Base-by-base conservation (phyloP, 2,329 filamentous ascomycete species). In the Incumbomyces lentus region DNA sequence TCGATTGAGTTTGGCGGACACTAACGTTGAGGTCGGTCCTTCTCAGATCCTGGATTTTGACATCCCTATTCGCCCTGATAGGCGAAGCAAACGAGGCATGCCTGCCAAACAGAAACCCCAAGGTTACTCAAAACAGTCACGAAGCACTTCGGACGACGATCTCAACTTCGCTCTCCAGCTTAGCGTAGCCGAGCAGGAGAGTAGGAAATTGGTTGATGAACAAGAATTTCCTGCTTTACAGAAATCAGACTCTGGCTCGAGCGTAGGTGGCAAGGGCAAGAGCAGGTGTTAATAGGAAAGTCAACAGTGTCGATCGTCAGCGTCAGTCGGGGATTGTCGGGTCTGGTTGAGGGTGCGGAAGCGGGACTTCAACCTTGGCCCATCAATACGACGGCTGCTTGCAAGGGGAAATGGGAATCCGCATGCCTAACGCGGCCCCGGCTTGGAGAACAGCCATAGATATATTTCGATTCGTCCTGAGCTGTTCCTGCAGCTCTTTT, bases 131-230 rank as follows among this genome's bases (percentile, higher is more conserved):
- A 19, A 62, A 57, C 55, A 33, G 30, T 22, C 39, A 14, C 17
- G 46, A 6, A 33, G 69, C 59, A 55, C 64, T 33, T 74, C 78
- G 56, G 62, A 75, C 51, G 69, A 71, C 37, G 78, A 82, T 60
- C 57, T 82, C 29, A 75, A 81, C 49, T 76, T 78, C 58, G 78
- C 78, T 1, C 62, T 81, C 51, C 76, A 78, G 59, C 59, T 82
- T 19, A 82, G 79, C 59, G 64, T 81, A 41, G 77, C 71, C 0
- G 78, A 81, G 55, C 72, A 78, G 54, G 66, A 74, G 58, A 75
- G 73, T 57, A 37, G 22, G 22, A 63, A 67, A 37, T 62, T 61
- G 41, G 64, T 41, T 6, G 50, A 49, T 19, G 52, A 53, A 17
- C 52, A 56, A 30, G 56, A 59, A 16, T 61, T 61, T 48, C 65